Conservation (phyloP, 768 basidiomycete species). For the Galerina marginata region DNA sequence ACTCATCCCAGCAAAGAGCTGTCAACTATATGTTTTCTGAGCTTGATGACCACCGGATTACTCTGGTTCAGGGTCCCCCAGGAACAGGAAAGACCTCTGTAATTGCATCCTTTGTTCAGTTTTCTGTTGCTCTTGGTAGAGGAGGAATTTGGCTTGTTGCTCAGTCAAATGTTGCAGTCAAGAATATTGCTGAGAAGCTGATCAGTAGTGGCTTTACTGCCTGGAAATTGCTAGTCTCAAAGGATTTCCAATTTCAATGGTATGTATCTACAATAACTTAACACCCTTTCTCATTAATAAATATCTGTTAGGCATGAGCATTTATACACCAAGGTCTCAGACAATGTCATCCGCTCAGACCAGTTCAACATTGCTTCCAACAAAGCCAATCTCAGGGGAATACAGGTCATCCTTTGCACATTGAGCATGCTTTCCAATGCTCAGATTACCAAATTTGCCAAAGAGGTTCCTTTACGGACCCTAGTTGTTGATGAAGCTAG, state of each 20-base stretch:
- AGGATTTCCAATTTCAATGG: constrained; percentile 70
- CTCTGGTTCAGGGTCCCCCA: constrained; percentile 61
- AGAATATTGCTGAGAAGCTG: constrained; percentile 87
- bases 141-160: constrained; percentile 80
- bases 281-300: constrained; percentile 10
- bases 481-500: constrained; percentile 71
- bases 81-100: constrained; percentile 80
- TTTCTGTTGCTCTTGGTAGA: constrained; percentile 43
- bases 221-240: constrained; percentile 76
- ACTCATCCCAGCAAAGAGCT: constrained; percentile 52
- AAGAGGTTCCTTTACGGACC: constrained; percentile 48
- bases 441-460: constrained; percentile 37
- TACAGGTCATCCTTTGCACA: constrained; percentile 75
- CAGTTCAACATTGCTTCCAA: constrained; percentile 31
- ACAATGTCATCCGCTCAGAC: constrained; percentile 59
- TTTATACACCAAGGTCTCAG: constrained; percentile 56
- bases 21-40: constrained; percentile 53
- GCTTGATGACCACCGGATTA: constrained; percentile 39
- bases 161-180: constrained; percentile 87
- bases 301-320: constrained; percentile 74
- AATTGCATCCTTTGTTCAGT: constrained; percentile 65
- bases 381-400: constrained; percentile 35
- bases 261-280: constrained; percentile 31
- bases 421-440: constrained; percentile 71
- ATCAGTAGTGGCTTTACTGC: constrained; percentile 52